Evolutionary conservation across 768 basidiomycete genomes (phyloP), one percentile per base, ranked within the genome.

Genomic region (Lactifluus hygrophoroides): DNA sequence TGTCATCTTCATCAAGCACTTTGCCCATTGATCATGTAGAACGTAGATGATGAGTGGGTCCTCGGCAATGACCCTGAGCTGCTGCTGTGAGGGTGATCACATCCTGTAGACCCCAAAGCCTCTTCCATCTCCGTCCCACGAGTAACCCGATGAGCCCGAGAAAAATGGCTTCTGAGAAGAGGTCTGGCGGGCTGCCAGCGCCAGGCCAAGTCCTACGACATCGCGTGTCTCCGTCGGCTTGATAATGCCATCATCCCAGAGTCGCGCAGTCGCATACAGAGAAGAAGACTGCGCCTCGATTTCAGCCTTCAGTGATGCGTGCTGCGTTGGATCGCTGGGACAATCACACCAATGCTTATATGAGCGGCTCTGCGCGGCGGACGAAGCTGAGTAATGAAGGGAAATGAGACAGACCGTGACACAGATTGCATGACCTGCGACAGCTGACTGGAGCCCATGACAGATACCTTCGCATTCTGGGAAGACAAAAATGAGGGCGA

Each of bases 221-320:
- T 93, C 86, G 56, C 94, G 77, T 0, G 94, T 96, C 66, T 96
- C 93, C 9, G 81, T 81, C 5, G 94, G 94, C 64, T 80, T 81
- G 70, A 97, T 92, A 56, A 96, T 88, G 2, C 90, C 90, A 64
- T 94, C 90, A 66, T 94, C 93, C 93, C 91, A 96, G 55, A 97
- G 73, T n/a, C 91, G 83, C 11, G 94, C 94, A 0, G 88, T 89
- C 2, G 91, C 91, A 62, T 93, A 97, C 17, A 88, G 68, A 4
- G 93, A 89, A 1, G 85, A 86, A 14, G 92, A 93, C 69, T 97
- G 92, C 25, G 79, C 74, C 71, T 97, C 94, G 51, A 97, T 96
- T 66, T 90, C 87, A 16, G 78, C 75, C 71, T 87, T 85, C 50
- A 94, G 73, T 8, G 81, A 78, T 3, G 78, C 71, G 68, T 93